Evolutionary conservation across 192 early-diverging fungal species (phyloP).

Genomic region (Linnemannia zychae): DNA sequence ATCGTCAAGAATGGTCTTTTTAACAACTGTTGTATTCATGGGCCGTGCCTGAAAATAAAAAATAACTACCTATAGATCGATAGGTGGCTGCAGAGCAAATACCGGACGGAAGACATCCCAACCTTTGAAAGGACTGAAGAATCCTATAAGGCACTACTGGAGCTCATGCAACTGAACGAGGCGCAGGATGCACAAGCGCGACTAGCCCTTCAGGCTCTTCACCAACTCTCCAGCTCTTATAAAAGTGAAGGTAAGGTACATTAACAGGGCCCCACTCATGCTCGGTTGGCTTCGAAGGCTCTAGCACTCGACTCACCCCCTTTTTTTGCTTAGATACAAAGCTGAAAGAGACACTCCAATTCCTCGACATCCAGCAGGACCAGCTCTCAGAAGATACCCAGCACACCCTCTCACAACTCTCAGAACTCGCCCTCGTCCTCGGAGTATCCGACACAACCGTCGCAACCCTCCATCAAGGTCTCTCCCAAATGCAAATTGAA

Average conservation of each 20-base stretch:
- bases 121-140: conserved; percentile 35
- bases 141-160: neutral
- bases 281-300: too few relatives aligned
- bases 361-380: conserved; percentile 17
- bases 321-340: conserved; percentile 10
- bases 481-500: conserved; percentile 24
- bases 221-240: neutral
- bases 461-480: conserved; percentile 13
- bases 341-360: conserved; percentile 23
- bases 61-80: conserved; percentile 23
- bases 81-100: conserved; percentile 35
- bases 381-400: conserved; percentile 2
- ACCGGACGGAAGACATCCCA: conserved; percentile 12
- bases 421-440: conserved; percentile 38
- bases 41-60: neutral
- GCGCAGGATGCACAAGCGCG: conserved; percentile 16
- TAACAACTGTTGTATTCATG: neutral
- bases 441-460: conserved; percentile 21
- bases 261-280: too few relatives aligned
- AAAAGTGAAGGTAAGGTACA: conserved; percentile 24
- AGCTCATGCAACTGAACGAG: conserved; percentile 27
- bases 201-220: conserved; percentile 14
- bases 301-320: neutral
- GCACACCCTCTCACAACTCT: neutral
- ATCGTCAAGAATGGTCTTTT: neutral